A percentile compares a stretch with the other conserved stretches of the same genome.
Conservation (phyloP, 495 filamentous ascomycete species). For the Penicillium diatomitis region DNA sequence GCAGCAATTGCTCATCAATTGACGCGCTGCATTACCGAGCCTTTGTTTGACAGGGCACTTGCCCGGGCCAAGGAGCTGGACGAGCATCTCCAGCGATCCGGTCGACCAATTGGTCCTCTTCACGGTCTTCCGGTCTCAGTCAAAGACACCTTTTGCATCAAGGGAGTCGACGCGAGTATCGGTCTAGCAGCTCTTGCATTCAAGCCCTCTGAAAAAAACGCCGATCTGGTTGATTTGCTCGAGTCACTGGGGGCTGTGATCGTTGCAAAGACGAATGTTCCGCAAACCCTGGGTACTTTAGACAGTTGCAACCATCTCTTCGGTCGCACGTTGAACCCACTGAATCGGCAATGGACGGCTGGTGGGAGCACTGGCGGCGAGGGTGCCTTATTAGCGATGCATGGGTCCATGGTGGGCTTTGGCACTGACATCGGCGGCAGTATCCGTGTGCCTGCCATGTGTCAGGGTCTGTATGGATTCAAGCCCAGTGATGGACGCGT, state of each 20-base stretch:
- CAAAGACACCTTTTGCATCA: constrained; percentile 59
- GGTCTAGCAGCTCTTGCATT: constrained; percentile 48
- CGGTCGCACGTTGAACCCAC: constrained; percentile 56
- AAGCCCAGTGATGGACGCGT: constrained; percentile 52
- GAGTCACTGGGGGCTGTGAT: constrained; percentile 44
- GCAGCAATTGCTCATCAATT: constrained; percentile 54
- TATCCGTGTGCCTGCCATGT: constrained; percentile 52
- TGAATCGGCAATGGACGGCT: constrained; percentile 43
- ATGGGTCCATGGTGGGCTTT: constrained; percentile 55
- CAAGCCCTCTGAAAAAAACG: constrained; percentile 38
- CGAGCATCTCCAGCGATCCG: constrained; percentile 37
- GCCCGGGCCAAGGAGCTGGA: constrained; percentile 51
- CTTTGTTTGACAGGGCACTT: constrained; percentile 54
- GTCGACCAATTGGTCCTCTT: constrained; percentile 47
- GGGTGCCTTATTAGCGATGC: constrained; percentile 51
- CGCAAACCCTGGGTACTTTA: constrained; percentile 40
- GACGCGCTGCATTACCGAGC: constrained; percentile 57
- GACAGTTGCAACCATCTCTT: constrained; percentile 39
- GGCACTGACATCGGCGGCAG: constrained; percentile 60
- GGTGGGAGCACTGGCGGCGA: constrained; percentile 64
- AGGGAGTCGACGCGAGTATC: constrained; percentile 48
- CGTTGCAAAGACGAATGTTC: constrained; percentile 59
- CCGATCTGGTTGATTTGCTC: constrained; percentile 31
- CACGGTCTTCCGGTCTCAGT: constrained; percentile 60
- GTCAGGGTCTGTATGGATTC: constrained; percentile 48